Evolutionary conservation across 345 rosid genomes (phyloP), one percentile per base, ranked within the genome.

Genomic region (Sisymbrium altissimum): DNA sequence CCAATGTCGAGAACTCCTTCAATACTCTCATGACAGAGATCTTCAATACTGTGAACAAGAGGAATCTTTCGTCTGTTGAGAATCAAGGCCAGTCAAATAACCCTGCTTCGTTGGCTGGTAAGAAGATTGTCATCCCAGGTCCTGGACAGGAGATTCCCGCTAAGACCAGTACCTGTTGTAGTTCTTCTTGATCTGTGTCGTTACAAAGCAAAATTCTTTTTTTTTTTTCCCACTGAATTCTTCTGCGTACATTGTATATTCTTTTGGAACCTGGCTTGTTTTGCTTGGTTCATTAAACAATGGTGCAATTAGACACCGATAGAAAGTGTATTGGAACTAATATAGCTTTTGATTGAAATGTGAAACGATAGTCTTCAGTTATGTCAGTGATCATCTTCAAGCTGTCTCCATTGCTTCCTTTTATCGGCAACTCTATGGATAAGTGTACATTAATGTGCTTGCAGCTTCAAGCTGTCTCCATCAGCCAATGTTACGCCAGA

Each of bases 1-100:
- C 94, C 8, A 91, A 91, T 56, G 92, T 88, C 0, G 97, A 91
- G 73, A 82, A 70, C 43, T 86, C 94, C 30, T 90, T 86, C 77
- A 63, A 76, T 77, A 91, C 97, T 4, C 81, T 90, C 56, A 81
- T 91, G 77, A 84, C 90, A 0, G 85, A 87, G 86, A 91, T 91
- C 73, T 88, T 84, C 81, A 88, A 84, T 74, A 81, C 80, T 12
- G 85, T 88, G 69, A 91, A 87, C 84, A 91, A 71, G 90, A 90
- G 87, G 83, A 91, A 79, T 78, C 83, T 91, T n/a, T 78, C 81
- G 21, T 88, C 87, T 18, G 65, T 29, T 2, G 92, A 84, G 54
- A 78, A 80, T 67, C 85, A 86, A 70, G 78, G 79, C n/a, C 86
- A 83, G 10, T 86, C 83, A 9, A 77, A 71, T 64, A 88, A 82